phyloP scores from a whole-genome alignment of 2,329 filamentous ascomycete species.

The Penicillium verrucosum region DNA sequence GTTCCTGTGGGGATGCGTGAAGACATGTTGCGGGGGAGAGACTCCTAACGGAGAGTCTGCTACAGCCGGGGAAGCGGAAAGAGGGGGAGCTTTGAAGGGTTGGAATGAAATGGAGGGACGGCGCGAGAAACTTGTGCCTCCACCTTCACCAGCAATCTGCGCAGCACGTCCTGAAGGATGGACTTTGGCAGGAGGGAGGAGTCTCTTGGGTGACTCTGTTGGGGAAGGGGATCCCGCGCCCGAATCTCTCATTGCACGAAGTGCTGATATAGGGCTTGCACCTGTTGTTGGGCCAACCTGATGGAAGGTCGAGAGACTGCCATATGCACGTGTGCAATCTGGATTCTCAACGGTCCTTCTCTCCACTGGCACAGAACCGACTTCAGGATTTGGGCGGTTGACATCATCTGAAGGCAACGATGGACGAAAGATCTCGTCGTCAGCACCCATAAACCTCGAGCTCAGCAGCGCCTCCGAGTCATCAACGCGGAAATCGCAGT shows the following conservation, averaged over 20 bases:
- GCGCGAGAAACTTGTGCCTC: conserved; percentile 54
- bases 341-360: conserved; percentile 49
- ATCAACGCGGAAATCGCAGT: conserved; percentile 87
- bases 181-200: conserved; percentile 39
- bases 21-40: conserved; percentile 51
- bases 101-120: conserved; percentile 86
- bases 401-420: conserved; percentile 60
- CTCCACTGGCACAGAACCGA: conserved; percentile 71
- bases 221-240: conserved; percentile 50
- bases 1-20: conserved; percentile 39
- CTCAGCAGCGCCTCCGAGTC: conserved; percentile 87
- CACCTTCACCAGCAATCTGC: conserved; percentile 43
- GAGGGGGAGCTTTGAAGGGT: conserved; percentile 91
- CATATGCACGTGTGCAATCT: conserved; percentile 77
- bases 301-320: conserved; percentile 85
- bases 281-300: conserved; percentile 70
- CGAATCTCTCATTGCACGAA: conserved; percentile 64
- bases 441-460: conserved; percentile 87
- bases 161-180: conserved; percentile 33
- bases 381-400: conserved; percentile 46
- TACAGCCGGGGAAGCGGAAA: conserved; percentile 80
- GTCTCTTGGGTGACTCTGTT: conserved; percentile 49
- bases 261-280: conserved; percentile 80
- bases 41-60: conserved; percentile 48
- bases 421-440: conserved; percentile 82